phyloP scores from a whole-genome alignment of 192 early-diverging fungal species.

The Linderina pennispora region DNA sequence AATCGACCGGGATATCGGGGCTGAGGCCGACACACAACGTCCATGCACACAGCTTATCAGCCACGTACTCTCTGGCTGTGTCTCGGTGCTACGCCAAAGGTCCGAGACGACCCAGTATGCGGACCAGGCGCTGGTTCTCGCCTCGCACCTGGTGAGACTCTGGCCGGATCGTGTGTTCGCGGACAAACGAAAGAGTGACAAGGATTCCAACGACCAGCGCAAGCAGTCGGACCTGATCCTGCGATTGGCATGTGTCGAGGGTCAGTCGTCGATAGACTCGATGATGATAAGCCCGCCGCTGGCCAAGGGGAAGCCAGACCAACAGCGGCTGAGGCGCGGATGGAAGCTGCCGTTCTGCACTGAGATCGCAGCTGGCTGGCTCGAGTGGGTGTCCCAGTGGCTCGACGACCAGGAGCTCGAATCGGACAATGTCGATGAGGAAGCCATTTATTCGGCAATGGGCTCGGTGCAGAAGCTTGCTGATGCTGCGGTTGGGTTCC shows the following conservation, averaged over 20 bases:
- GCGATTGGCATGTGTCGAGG: constrained; percentile 33
- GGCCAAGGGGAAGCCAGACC: neutral
- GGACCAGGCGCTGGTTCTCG: constrained; percentile 35
- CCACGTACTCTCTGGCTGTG: constrained; percentile 18
- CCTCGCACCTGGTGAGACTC: constrained; percentile 28
- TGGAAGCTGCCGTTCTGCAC: constrained; percentile 41
- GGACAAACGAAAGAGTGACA: neutral
- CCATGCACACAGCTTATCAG: constrained; percentile 4
- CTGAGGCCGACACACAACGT: neutral
- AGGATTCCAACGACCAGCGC: neutral
- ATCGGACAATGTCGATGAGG: constrained; percentile 7
- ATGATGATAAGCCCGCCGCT: constrained; percentile 32
- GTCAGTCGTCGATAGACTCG: constrained; percentile 26
- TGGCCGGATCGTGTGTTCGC: constrained; percentile 26
- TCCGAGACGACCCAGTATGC: constrained; percentile 16
- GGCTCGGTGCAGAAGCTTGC: constrained; percentile 23
- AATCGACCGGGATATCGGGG: constrained; percentile 9
- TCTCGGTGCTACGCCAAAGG: constrained; percentile 22
- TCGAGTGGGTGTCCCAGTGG: constrained; percentile 31
- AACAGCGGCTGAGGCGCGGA: constrained; percentile 8
- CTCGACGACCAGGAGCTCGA: constrained; percentile 24
- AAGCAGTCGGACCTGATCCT: constrained; percentile 24
- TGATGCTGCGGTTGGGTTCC: constrained; percentile 12
- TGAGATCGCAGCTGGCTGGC: constrained; percentile 32
- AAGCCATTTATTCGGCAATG: constrained; percentile 19